Percentiles rank a stretch among this genome's conserved stretches.
phyloP scores from a whole-genome alignment of 768 basidiomycete genomes.

The Tylopilus sp. region DNA sequence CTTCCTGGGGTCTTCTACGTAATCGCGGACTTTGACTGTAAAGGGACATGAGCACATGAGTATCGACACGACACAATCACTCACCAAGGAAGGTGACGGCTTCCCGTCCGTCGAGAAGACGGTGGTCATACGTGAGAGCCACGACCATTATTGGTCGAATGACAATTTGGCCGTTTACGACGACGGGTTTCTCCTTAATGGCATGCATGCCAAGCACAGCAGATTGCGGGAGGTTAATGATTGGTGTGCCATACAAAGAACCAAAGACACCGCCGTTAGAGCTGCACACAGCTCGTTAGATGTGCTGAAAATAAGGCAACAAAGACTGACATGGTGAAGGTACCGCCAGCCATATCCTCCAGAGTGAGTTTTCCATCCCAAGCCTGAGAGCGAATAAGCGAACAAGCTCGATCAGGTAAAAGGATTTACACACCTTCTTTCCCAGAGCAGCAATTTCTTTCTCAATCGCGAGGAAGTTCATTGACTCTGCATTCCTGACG shows the following conservation, averaged over 20 bases:
- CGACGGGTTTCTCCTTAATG: slow-evolving; percentile 88
- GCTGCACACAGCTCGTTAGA: slow-evolving; percentile 38
- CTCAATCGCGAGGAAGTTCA: slow-evolving; percentile 91
- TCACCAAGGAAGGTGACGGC: slow-evolving; percentile 95
- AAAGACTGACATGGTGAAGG: slow-evolving; percentile 89
- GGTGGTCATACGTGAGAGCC: slow-evolving; percentile 92
- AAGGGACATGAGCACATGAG: slow-evolving; percentile 1
- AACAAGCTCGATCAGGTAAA: slow-evolving; percentile 4
- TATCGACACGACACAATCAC: slow-evolving; percentile 26
- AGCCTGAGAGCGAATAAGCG: slow-evolving; percentile 44
- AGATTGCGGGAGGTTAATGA: slow-evolving; percentile 94
- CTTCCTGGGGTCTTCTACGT: slow-evolving; percentile 91
- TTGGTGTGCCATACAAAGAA: slow-evolving; percentile 95
- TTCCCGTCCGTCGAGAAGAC: slow-evolving; percentile 92
- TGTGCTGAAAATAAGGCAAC: not conserved
- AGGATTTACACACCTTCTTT: slow-evolving; percentile 60
- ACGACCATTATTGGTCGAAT: slow-evolving; percentile 97
- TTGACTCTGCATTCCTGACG: slow-evolving; percentile 81
- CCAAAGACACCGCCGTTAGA: slow-evolving; percentile 99
- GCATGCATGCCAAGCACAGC: slow-evolving; percentile 97
- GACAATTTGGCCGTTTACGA: slow-evolving; percentile 92
- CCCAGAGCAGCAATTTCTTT: slow-evolving; percentile 87
- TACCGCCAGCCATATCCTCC: slow-evolving; percentile 97
- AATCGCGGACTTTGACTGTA: slow-evolving; percentile 86
- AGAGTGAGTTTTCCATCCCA: slow-evolving; percentile 91